These are phyloP conservation scores for Eucalyptus pauciflora DNA, from an alignment of 345 rosid species.

Conservation along the genomic window DNA sequence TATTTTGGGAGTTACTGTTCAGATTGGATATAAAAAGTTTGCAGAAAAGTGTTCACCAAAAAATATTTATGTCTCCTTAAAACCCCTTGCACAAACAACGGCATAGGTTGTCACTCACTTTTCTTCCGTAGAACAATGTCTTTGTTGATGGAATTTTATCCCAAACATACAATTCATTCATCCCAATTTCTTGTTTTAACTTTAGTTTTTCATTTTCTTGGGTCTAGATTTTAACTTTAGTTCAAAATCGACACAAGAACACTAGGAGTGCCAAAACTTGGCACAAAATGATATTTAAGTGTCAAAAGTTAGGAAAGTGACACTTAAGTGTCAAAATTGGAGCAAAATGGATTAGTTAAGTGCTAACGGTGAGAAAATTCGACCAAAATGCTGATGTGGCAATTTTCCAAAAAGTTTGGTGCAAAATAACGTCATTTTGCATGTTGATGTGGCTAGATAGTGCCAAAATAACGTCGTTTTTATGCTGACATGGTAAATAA, in stretches of 20 bases:
- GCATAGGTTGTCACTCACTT: not conserved
- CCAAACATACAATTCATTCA: not conserved
- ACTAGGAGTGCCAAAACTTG: too few species aligned
- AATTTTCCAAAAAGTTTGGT: too few species aligned
- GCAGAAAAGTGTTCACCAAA: not conserved
- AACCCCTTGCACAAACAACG: not conserved
- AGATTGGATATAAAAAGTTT: not conserved
- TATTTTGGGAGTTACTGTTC: not conserved
- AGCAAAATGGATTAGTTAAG: rapidly evolving
- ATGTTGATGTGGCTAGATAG: too few species aligned
- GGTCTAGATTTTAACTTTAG: too few species aligned
- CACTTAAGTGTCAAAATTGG: rapidly evolving
- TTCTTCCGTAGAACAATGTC: not conserved
- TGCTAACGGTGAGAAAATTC: rapidly evolving
- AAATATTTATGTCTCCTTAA: not conserved
- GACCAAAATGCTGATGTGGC: rapidly evolving
- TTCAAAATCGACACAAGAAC: not conserved
- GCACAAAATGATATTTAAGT: rapidly evolving
- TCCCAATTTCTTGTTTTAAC: not conserved
- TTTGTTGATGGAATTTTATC: not conserved
- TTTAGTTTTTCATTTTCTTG: not conserved
- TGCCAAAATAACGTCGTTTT: too few species aligned
- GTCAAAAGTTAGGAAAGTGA: rapidly evolving
- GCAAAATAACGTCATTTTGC: too few species aligned
- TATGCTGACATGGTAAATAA: too few species aligned